Conservation (phyloP, 1,284 basidiomycete species). For the Tylopilus sp. region DNA sequence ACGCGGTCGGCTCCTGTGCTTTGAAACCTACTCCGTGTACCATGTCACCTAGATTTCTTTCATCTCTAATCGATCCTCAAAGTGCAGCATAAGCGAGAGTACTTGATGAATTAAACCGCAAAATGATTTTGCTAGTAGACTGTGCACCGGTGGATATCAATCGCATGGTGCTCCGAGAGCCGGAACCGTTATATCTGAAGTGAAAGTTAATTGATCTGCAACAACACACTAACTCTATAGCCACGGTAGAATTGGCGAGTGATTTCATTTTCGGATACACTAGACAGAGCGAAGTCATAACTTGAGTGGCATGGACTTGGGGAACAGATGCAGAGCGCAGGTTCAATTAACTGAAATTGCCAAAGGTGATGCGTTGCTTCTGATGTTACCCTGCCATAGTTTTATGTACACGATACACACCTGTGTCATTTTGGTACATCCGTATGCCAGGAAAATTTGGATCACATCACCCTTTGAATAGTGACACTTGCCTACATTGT, state of each 20-base stretch:
- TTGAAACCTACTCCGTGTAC: conserved; percentile 47
- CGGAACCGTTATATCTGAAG: conserved; percentile 48
- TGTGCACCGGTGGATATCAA: conserved; percentile 82
- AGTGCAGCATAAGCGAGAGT: conserved; percentile 96
- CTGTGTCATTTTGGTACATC: too few species aligned
- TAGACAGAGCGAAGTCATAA: conserved; percentile 71
- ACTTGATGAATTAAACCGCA: conserved; percentile 98
- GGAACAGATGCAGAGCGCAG: too few species aligned
- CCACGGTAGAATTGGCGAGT: conserved; percentile 60
- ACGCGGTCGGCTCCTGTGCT: conserved; percentile 69
- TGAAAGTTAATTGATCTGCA: conserved; percentile 10
- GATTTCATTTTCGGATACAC: conserved; percentile 95
- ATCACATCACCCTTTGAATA: too few species aligned
- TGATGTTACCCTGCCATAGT: too few species aligned
- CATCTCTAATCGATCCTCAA: conserved; percentile 73
- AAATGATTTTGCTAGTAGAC: conserved; percentile 98
- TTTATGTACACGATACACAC: too few species aligned
- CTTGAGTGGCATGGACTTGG: too few species aligned
- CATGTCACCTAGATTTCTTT: conserved; percentile 83
- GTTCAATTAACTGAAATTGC: too few species aligned
- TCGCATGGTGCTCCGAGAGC: conserved; percentile 98
- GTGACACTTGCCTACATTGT: too few species aligned
- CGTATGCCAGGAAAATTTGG: too few species aligned
- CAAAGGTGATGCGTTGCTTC: too few species aligned
- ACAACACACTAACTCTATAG: conserved; percentile 83